Conservation (phyloP, 2,329 filamentous ascomycete genomes). For the Dothiorella sarmentorum region DNA sequence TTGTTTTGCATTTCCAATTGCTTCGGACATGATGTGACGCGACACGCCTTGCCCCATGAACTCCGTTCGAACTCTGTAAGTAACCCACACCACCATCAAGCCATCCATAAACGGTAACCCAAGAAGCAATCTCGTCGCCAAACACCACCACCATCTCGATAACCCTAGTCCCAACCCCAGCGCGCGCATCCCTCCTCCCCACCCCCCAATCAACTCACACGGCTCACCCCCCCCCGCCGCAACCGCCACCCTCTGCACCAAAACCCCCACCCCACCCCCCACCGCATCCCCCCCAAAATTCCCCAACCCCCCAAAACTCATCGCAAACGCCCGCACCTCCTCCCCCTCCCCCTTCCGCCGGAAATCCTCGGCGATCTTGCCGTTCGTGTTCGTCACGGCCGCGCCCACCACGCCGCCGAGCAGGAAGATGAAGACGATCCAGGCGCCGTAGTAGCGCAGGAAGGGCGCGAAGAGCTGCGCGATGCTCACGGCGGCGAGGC, state of each 20-base stretch:
- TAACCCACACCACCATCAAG: too few relatives aligned
- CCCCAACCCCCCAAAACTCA: background rate
- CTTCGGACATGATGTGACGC: too few relatives aligned
- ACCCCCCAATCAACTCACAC: too few relatives aligned
- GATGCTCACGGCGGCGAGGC: background rate
- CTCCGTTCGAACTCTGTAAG: too few relatives aligned
- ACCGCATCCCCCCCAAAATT: background rate
- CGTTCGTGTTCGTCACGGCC: background rate
- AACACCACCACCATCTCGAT: too few relatives aligned
- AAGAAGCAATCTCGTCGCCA: too few relatives aligned
- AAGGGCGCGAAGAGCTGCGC: background rate
- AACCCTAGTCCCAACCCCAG: too few relatives aligned
- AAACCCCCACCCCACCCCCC: background rate
- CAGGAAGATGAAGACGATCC: background rate
- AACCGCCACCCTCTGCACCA: background rate
- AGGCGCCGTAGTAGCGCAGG: background rate
- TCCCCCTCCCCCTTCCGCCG: background rate
- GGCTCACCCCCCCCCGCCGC: too few relatives aligned
- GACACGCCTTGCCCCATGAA: too few relatives aligned
- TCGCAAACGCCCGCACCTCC: background rate
- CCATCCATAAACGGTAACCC: too few relatives aligned
- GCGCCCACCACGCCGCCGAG: background rate
- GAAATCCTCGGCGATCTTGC: background rate
- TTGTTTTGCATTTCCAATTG: too few relatives aligned
- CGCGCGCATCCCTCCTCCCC: too few relatives aligned